Evolutionary conservation across 2,329 filamentous ascomycete species (phyloP).

Genomic region (Fusarium sp.): DNA sequence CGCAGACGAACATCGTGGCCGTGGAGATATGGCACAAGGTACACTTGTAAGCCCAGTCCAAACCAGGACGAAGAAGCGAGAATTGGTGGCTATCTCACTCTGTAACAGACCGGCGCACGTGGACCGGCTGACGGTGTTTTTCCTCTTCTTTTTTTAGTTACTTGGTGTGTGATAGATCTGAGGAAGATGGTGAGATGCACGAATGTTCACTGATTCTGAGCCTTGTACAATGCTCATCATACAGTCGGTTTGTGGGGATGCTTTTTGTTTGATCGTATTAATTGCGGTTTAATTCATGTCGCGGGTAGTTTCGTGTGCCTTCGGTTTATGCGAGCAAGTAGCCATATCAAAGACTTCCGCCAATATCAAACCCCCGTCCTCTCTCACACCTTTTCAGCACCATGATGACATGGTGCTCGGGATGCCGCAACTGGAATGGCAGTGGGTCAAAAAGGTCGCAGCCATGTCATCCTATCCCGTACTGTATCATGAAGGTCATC

Average conservation of each 20-base stretch:
- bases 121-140: slow-evolving; percentile 11
- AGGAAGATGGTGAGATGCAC: slow-evolving; percentile 16
- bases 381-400: slow-evolving; percentile 20
- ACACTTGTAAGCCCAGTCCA: slow-evolving; percentile 17
- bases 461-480: slow-evolving; percentile 31
- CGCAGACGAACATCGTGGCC: slow-evolving; percentile 33
- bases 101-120: slow-evolving; percentile 27
- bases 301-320: slow-evolving; percentile 10
- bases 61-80: slow-evolving; percentile 12
- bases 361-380: slow-evolving; percentile 13
- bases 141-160: slow-evolving; percentile 6
- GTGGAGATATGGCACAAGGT: slow-evolving; percentile 22
- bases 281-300: slow-evolving; percentile 7
- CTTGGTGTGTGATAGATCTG: slow-evolving; percentile 17
- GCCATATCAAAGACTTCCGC: slow-evolving; percentile 7
- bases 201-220: slow-evolving; percentile 20
- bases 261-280: slow-evolving; percentile 2
- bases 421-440: slow-evolving; percentile 46
- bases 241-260: background rate
- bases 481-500: slow-evolving; percentile 18
- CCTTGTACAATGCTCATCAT: slow-evolving; percentile 14
- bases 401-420: slow-evolving; percentile 41
- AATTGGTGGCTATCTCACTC: slow-evolving; percentile 18
- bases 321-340: slow-evolving; percentile 23
- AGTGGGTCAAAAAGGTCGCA: slow-evolving; percentile 34